These are phyloP conservation scores for Oryza glumipatula DNA, from an alignment of 176 grass and related monocot genomes.

Conservation along the genomic window DNA sequence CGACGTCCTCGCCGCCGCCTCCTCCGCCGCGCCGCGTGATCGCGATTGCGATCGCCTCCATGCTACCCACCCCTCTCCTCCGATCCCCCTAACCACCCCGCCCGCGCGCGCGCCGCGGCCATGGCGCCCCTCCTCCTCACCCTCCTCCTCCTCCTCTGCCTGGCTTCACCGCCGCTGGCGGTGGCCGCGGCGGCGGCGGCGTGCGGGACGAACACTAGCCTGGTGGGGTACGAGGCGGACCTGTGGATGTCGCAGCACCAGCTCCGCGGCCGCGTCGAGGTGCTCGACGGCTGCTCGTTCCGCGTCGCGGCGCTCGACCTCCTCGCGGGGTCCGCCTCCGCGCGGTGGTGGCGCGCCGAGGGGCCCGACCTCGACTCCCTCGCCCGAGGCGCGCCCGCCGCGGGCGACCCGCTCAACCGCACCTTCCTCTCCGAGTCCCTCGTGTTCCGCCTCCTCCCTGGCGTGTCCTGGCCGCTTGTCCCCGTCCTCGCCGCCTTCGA, in stretches of 20 bases:
- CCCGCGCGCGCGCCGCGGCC: background rate
- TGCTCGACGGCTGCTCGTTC: slow-evolving; percentile 93
- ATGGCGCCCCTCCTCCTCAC: slow-evolving; percentile 16
- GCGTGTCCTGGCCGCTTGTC: slow-evolving; percentile 67
- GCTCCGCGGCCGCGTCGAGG: slow-evolving; percentile 72
- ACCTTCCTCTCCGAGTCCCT: slow-evolving; percentile 68
- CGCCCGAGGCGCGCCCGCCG: slow-evolving; percentile 45
- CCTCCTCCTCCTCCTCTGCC: slow-evolving; percentile 37
- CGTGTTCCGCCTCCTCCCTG: slow-evolving; percentile 58
- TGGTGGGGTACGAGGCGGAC: slow-evolving; percentile 62
- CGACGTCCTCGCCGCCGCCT: slow-evolving; percentile 38
- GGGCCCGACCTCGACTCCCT: slow-evolving; percentile 62
- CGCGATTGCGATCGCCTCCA: slow-evolving; percentile 16
- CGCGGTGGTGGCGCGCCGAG: slow-evolving; percentile 75
- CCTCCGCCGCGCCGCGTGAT: slow-evolving; percentile 7
- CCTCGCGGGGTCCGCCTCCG: slow-evolving; percentile 71
- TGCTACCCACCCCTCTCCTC: slow-evolving; percentile 23
- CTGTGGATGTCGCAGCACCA: slow-evolving; percentile 92
- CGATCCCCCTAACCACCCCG: background rate
- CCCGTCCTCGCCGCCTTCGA: slow-evolving; percentile 82
- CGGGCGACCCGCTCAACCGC: slow-evolving; percentile 51
- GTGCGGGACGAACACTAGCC: slow-evolving; percentile 60
- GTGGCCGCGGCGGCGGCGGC: background rate
- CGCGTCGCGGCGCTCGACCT: slow-evolving; percentile 72
- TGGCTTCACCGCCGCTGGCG: slow-evolving; percentile 17